Evolutionary conservation across 202 grass and related monocot genomes (phyloP), one percentile per base, ranked within the genome.

Genomic region (Hordeum pubiflorum): DNA sequence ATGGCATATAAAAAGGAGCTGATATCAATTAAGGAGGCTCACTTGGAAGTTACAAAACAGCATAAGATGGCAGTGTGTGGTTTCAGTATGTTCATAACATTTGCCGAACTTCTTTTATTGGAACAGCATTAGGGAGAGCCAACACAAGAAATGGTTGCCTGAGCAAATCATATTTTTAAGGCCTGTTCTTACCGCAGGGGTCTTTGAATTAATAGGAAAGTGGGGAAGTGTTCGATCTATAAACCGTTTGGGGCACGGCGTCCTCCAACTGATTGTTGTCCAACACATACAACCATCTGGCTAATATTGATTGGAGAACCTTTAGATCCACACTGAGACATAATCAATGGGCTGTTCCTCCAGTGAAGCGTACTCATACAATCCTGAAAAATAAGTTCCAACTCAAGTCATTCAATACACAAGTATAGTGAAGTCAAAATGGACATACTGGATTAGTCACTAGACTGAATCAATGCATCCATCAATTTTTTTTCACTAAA

Each of bases 271-370:
- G 94, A 94, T 85, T 97, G 94, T 75, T 97, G 94, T 33, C 94
- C 94, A 63, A 97, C 94, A 89, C 94, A 97, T 2, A 90, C 88
- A 87, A 97, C 84, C 94, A 97, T 97, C 86, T 94, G 94, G 86
- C 94, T 94, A 34, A 97, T 97, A 82, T 97, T 97, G 81, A 94
- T 94, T 69, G 88, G 84, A 89, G 94, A 97, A 92, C 94, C 94
- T 85, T 97, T 97, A 68, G 94, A 94, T 82, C 94, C 94, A 91
- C 91, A 97, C 67, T 97, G 91, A 72, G 94, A 92, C 94, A 97
- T 97, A 75, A 97, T 97, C 83, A 97, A 78, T 63, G 94, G 92
- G 59, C 94, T 97, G 84, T 94, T 97, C 79, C 94, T 85, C 94
- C 94, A 97, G 71, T 92, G 90, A 61, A 97, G 91, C 26, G 89